phyloP scores from a whole-genome alignment of 345 rosid genomes.

The Arabidopsis arenosa region DNA sequence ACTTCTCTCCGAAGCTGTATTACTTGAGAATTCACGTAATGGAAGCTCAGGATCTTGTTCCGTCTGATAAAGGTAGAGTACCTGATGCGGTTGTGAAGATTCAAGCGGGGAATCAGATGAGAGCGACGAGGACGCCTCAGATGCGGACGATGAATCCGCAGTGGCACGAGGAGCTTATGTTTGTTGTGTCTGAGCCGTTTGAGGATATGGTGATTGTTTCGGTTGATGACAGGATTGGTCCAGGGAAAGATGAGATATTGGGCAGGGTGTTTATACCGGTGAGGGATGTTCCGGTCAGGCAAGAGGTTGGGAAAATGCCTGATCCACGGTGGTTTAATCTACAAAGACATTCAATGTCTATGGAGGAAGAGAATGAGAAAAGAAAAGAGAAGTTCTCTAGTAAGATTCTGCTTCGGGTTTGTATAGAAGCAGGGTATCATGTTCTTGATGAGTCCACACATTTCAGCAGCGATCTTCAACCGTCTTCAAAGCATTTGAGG shows the following conservation, averaged over 20 bases:
- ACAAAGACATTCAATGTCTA: conserved; percentile 54
- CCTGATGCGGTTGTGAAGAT: conserved; percentile 72
- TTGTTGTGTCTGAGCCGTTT: conserved; percentile 93
- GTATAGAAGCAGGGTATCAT: conserved; percentile 93
- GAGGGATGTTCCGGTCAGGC: conserved; percentile 56
- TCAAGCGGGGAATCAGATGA: conserved; percentile 65
- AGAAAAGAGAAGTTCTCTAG: conserved; percentile 87
- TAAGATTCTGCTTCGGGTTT: conserved; percentile 64
- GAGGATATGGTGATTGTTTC: conserved; percentile 74
- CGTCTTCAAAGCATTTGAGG: conserved; percentile 82
- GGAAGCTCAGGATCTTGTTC: conserved; percentile 86
- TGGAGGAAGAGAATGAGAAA: conserved; percentile 64
- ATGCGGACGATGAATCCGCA: conserved; percentile 62
- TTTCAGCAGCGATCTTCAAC: conserved; percentile 94
- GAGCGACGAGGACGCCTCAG: conserved; percentile 57
- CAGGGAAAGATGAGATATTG: conserved; percentile 75
- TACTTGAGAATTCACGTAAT: conserved; percentile 75
- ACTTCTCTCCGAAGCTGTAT: conserved; percentile 90
- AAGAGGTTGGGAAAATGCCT: conserved; percentile 59
- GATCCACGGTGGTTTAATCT: conserved; percentile 81
- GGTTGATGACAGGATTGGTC: conserved; percentile 75
- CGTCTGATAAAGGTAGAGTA: conserved; percentile 63
- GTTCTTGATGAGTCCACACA: conserved; percentile 94
- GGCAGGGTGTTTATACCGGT: conserved; percentile 63
- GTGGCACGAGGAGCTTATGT: conserved; percentile 88